Evolutionary conservation across 75 land plant species (phyloP), one percentile per base, ranked within the genome.

Genomic region (Isoetes taiwanensis): DNA sequence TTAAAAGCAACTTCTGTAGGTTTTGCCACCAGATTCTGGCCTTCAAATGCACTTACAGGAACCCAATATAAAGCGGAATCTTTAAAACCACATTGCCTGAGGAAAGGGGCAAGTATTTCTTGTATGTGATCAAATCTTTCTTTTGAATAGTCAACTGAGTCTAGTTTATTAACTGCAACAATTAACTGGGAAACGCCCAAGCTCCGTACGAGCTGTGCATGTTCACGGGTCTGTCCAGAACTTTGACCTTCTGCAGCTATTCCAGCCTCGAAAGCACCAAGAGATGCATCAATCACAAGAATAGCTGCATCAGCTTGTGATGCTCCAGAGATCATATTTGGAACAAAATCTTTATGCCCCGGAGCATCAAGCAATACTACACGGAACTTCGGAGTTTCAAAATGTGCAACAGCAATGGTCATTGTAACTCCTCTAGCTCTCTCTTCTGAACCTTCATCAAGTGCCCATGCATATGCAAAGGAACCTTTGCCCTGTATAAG

Each of bases 271-370:
- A 87, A 94, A 33, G 89, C 73, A 48, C 99, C 99, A 21, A 62
- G 31, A 19, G 83, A 84, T 24, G 99, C 99, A 80, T 94, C 99
- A 26, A 94, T 69, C 30, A 88, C 99, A 42, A 94, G 78, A 67
- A 94, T 63, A 4, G 99, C 99, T 20, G 99, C 96, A 82, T 94
- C 96, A 39, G 99, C 96, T 84, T 94, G 99, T 23, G 89, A 77
- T 19, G 99, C 90, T 4, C 99, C 99, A 62, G 90, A 78, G 40
- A 94, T 94, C 95, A 88, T 79, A 63, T 88, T 88, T 53, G 99
- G 96, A 32, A 94, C 90, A 70, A 94, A 94, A 73, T 94, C 99
- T 65, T 78, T 88, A 58, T 88, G 99, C 8, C 99, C 99, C 0
- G 96, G 99, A 19, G 99, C 90, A 50, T 94, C 99, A 28, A 94